Evolutionary conservation across 768 basidiomycete genomes (phyloP), one percentile per base, ranked within the genome.

Genomic region (Russula brevipes): DNA sequence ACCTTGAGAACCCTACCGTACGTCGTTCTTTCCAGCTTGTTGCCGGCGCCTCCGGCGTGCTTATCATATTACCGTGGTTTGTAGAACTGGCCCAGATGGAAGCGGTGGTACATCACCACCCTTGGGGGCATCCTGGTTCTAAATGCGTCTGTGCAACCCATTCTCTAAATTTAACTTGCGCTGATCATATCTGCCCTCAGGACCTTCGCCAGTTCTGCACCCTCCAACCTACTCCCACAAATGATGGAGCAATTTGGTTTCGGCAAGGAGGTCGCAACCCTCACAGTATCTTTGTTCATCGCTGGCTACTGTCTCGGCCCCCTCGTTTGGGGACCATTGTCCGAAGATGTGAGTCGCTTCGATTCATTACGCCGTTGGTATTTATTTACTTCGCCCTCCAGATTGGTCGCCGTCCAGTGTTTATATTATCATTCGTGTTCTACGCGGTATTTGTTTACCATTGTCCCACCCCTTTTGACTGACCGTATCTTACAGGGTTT

Each of bases 201-300:
- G 24, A 86, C 85, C 1, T 87, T 85, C 69, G 79, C 86, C 16
- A 85, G 84, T 65, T 80, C 85, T 16, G 82, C 82, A 0, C 83
- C 85, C 1, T 76, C 82, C 33, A 79, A 81, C 5, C 75, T 85
- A 59, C 72, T 81, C 36, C 70, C 73, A 1, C 69, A 76, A 17
- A 69, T 88, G 42, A 76, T 75, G 65, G 59, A 76, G 8, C 71
- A 82, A 39, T 85, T 85, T 64, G 65, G 74, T 10, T 77, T 87
- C 69, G 78, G 80, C 5, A 19, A 73, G 36, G 84, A 82, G 69
- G 77, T 84, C 31, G 83, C 75, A 5, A 79, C 77, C 9, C 76
- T 87, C 52, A 81, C 80, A 0, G 77, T 87, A 38, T 81, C 86
- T 2, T 77, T 88, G 4, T 88, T 87, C 70, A 80, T 88, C 14